Evolutionary conservation across 768 basidiomycete species (phyloP).

Genomic region (Lyophyllum shimeji): DNA sequence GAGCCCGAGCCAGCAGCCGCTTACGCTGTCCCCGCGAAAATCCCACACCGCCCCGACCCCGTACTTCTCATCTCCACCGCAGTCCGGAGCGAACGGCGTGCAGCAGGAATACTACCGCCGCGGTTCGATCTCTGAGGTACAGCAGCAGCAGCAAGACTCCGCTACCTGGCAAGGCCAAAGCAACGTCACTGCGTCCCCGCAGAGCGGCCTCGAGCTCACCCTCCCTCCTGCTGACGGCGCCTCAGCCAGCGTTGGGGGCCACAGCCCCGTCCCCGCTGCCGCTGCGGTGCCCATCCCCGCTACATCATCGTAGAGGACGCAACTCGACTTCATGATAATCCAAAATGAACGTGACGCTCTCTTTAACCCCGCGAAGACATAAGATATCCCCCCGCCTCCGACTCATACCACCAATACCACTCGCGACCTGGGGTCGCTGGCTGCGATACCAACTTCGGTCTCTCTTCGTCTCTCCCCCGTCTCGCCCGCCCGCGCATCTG

Average conservation of each 20-base stretch:
- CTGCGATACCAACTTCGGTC: slow-evolving; percentile 18
- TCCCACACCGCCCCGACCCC: slow-evolving; percentile 18
- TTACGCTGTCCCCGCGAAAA: slow-evolving; percentile 19
- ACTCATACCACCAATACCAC: slow-evolving; percentile 3
- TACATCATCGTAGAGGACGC: not conserved
- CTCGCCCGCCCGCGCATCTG: not conserved
- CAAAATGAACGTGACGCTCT: not conserved
- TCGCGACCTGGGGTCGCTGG: slow-evolving; percentile 20
- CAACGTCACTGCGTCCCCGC: slow-evolving; percentile 7
- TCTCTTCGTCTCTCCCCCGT: slow-evolving; percentile 1
- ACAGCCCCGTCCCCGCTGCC: slow-evolving; percentile 1
- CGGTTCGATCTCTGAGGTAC: slow-evolving; percentile 8
- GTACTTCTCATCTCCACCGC: slow-evolving; percentile 14
- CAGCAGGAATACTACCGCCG: slow-evolving; percentile 18
- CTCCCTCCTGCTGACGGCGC: slow-evolving; percentile 2
- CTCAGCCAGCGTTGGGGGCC: not conserved
- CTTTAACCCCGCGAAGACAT: not conserved
- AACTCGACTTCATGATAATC: not conserved
- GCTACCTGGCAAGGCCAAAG: slow-evolving; percentile 10
- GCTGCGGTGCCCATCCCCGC: slow-evolving; percentile 1
- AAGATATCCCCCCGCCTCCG: slow-evolving; percentile 4
- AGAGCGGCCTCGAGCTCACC: not conserved
- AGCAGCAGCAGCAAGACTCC: slow-evolving; percentile 6
- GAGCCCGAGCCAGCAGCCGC: slow-evolving; percentile 12
- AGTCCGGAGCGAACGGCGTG: not conserved